Base-by-base conservation (phyloP, 169 alveolate genomes). In the Cryptosporidium meleagridis region DNA sequence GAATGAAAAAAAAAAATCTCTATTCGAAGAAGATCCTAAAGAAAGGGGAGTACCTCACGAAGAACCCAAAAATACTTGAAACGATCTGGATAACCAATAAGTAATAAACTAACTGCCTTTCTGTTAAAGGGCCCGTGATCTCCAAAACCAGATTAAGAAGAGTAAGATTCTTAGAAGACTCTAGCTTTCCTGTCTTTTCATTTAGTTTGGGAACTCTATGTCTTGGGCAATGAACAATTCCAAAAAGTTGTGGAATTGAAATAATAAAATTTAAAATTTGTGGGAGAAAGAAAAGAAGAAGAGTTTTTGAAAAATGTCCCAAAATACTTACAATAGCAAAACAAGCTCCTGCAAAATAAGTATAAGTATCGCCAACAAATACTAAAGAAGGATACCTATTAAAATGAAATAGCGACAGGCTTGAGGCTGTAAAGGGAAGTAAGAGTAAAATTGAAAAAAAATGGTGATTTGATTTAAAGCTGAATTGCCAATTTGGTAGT, bases 331-430 rank as follows among this genome's bases (percentile, higher is more conserved):
- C 97, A 33, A 94, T 94, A 31, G 99, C 99, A 72, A 97, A 95
- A 44, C 96, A 92, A 96, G 94, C 96, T 75, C 98, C 99, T 44
- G 99, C 96, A 92, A 97, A 95, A 62, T 95, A 95, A 37, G 98
- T 95, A 93, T 91, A 97, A 14, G 97, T 95, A 89, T 97, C 98
- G 9, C 99, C 99, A n/a, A 97, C 97, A 93, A 97, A 97, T n/a
- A 96, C 96, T 85, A 95, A 53, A 21, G 98, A 96, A 10, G 99
- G 99, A 91, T 92, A 96, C 92, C 92, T 94, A 91, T 96, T 97
- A 87, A 85, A 95, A 61, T 95, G 91, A 69, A 96, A 93, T 14
- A 97, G 87, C 31, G 96, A 97, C 37, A 96, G 86, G 55, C 97
- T 93, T 29, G 95, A 91, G 52, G 95, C 85, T 37, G 96, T 87